Base-by-base conservation (phyloP, 208 protist species). In the Naegleria lovaniensis region DNA sequence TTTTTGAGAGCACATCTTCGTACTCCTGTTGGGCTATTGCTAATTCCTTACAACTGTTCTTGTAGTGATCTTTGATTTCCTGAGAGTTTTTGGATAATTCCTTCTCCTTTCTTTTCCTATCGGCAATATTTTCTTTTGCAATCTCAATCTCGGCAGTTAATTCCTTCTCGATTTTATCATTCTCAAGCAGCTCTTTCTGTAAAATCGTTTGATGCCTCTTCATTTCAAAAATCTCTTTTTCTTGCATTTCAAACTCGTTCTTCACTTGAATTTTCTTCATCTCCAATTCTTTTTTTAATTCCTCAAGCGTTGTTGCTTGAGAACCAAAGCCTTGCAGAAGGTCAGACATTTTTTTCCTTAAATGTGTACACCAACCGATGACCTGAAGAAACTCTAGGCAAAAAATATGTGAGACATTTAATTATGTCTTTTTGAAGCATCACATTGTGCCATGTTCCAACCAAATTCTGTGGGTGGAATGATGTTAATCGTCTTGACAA, bases 111-210 rank as follows among this genome's bases (percentile, higher is more conserved):
- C 29, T 79, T 79, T 79, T 79, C 67, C 67, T 79, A 36, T 79
- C 67, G 16, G 16, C 29, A 79, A 79, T 29, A 79, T 36, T 79
- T 79, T 79, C 67, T 9, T 79, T 79, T 36, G 67, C 67, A 79
- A 79, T 36, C 9, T 79, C 67, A 79, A 79, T 36, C 29, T 79
- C 67, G 9, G 67, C 67, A 15, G 67, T 79, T 79, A 79, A 36
- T 79, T 79, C 67, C 25, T 79, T 79, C n/a, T 79, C 67, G 36
- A 79, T 79, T 79, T 79, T 79, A 36, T 79, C 67, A 79, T 79
- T 79, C n/a, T 79, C 67, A 33, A 36, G 19, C 6, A 79, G 1
- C 29, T 79, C 67, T 36, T 29, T 36, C 67, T 79, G 67, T 36
- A 79, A n/a, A 36, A 79, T 9, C 0, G 67, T 0, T 33, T 79